Conservation (phyloP, 1,284 basidiomycete species). For the Tylopilus orsonianus region DNA sequence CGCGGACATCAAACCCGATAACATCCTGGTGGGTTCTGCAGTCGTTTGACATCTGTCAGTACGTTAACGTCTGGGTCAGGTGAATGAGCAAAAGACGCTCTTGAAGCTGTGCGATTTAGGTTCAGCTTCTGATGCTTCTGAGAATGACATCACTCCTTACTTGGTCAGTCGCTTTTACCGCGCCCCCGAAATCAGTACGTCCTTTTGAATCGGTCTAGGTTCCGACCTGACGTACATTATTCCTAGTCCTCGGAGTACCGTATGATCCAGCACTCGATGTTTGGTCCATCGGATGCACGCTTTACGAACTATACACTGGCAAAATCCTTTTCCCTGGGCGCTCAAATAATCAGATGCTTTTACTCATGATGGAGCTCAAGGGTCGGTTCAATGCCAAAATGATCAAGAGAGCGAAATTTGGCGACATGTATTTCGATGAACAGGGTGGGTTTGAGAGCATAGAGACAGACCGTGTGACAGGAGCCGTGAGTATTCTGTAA, state of each 20-base stretch:
- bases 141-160: constrained; percentile 98
- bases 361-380: constrained; percentile 96
- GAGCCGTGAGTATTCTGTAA: constrained; percentile 57
- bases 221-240: constrained; percentile 18
- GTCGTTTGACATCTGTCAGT: constrained; percentile 11
- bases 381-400: constrained; percentile 92
- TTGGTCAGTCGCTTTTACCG: constrained; percentile 98
- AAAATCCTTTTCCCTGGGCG: constrained; percentile 98
- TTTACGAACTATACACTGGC: constrained; percentile 98
- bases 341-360: constrained; percentile 97
- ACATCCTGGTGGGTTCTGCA: constrained; percentile 72
- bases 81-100: constrained; percentile 92
- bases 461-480: constrained; percentile 82
- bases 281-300: constrained; percentile 97
- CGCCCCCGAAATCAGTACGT: constrained; percentile 96
- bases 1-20: constrained; percentile 97
- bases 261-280: constrained; percentile 95
- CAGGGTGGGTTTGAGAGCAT: constrained; percentile 79
- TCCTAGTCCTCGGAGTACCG: constrained; percentile 86
- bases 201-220: constrained; percentile 6
- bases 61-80: constrained; percentile 46
- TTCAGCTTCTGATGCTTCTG: constrained; percentile 89
- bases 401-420: constrained; percentile 93
- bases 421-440: constrained; percentile 92
- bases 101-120: constrained; percentile 97